These are phyloP conservation scores for Magnolia kwangsiensis DNA, from an alignment of 164 flowering plant species.

Conservation along the genomic window DNA sequence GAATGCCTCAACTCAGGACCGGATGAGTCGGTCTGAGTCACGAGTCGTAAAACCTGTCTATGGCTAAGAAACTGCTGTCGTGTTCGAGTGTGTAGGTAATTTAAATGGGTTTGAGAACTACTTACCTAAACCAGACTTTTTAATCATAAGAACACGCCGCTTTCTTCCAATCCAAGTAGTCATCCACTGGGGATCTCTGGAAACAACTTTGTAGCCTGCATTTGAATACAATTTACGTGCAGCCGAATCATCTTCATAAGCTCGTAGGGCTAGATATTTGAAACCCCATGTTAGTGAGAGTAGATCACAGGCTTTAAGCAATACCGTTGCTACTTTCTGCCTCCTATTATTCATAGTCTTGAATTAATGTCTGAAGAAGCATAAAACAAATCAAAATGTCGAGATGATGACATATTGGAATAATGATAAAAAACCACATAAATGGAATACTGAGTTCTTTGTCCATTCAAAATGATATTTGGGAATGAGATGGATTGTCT, in stretches of 20 bases:
- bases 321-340: conserved; percentile 60
- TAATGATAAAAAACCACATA: too few species aligned
- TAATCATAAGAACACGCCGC: conserved; percentile 69
- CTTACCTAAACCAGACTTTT: conserved; percentile 26
- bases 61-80: too few species aligned
- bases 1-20: too few species aligned
- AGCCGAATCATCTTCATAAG: conserved; percentile 74
- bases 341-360: conserved; percentile 42
- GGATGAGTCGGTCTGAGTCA: too few species aligned
- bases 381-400: neutral
- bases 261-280: conserved; percentile 61
- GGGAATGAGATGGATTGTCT: too few species aligned
- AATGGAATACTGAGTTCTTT: too few species aligned
- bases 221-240: conserved; percentile 65
- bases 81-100: too few species aligned
- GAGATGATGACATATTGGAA: too few species aligned
- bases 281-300: conserved; percentile 57
- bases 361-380: neutral
- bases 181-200: conserved; percentile 65
- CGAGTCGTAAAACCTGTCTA: too few species aligned
- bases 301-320: conserved; percentile 78
- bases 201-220: conserved; percentile 65
- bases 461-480: too few species aligned
- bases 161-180: conserved; percentile 75
- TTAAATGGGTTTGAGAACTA: neutral